Evolutionary conservation across 2,329 filamentous ascomycete genomes (phyloP).

Genomic region (Chrysosporium keratinophilum): DNA sequence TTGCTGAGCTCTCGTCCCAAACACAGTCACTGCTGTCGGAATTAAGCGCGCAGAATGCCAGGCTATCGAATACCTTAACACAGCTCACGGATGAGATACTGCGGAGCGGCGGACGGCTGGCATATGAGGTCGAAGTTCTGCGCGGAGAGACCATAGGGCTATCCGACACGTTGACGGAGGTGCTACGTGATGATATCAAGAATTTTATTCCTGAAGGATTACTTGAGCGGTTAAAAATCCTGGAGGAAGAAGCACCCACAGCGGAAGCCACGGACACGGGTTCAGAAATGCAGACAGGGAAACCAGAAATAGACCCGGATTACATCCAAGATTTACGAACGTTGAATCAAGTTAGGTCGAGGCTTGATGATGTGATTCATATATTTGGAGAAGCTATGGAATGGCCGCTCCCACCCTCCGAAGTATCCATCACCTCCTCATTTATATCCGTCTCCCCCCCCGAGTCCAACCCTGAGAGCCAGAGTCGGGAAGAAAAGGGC

Average conservation of each 20-base stretch:
- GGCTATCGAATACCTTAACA: conserved; percentile 70
- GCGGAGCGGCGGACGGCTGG: conserved; percentile 72
- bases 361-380: conserved; percentile 82
- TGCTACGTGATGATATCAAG: conserved; percentile 58
- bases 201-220: conserved; percentile 54
- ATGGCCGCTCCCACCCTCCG: conserved; percentile 82
- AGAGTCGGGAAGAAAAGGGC: conserved; percentile 74
- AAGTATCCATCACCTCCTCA: conserved; percentile 70
- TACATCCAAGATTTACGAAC: conserved; percentile 73
- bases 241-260: conserved; percentile 1
- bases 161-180: conserved; percentile 65
- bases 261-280: conserved; percentile 4
- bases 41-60: conserved; percentile 76
- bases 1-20: conserved; percentile 68
- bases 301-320: conserved; percentile 42
- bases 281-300: neutral
- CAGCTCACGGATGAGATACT: conserved; percentile 92
- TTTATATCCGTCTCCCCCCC: conserved; percentile 86
- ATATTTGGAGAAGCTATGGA: conserved; percentile 93
- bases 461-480: conserved; percentile 54
- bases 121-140: conserved; percentile 88
- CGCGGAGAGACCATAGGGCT: conserved; percentile 79
- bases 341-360: conserved; percentile 66
- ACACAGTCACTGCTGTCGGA: conserved; percentile 78
- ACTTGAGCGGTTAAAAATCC: conserved; percentile 10